Percentiles rank a stretch among this genome's conserved stretches.
Evolutionary conservation across 176 grass and related monocot genomes (phyloP).

Genomic region (Eleusine coracana): DNA sequence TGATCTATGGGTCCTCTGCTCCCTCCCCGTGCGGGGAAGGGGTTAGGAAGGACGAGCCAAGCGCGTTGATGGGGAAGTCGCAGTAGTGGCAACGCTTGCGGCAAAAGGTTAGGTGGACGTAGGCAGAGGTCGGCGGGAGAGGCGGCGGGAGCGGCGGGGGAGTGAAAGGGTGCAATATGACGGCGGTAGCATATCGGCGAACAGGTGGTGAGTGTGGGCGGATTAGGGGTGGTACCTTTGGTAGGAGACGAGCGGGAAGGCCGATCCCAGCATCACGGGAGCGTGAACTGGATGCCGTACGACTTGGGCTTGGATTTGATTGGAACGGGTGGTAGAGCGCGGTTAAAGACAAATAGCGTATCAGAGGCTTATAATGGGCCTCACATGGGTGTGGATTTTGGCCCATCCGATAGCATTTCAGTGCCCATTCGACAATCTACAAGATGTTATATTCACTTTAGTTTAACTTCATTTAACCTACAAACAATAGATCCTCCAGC

Average conservation of each 20-base stretch:
- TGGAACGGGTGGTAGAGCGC: neutral
- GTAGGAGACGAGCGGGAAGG: constrained; percentile 49
- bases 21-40: neutral
- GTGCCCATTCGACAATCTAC: too few species aligned
- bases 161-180: neutral
- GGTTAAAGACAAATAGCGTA: neutral
- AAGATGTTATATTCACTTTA: too few species aligned
- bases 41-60: constrained; percentile 51
- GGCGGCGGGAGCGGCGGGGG: neutral
- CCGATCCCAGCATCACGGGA: constrained; percentile 53
- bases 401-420: neutral
- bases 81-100: constrained; percentile 93
- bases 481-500: too few species aligned
- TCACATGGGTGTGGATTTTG: neutral
- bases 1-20: constrained; percentile 69
- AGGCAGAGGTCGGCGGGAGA: constrained; percentile 59
- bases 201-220: constrained; percentile 46
- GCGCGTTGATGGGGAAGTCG: constrained; percentile 85
- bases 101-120: constrained; percentile 88
- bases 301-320: neutral
- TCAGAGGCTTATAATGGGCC: neutral
- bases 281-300: neutral
- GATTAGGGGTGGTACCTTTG: neutral
- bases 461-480: too few species aligned
- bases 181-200: constrained; percentile 63